phyloP scores from a whole-genome alignment of 495 filamentous ascomycete species.

The Endocarpon pusillum region DNA sequence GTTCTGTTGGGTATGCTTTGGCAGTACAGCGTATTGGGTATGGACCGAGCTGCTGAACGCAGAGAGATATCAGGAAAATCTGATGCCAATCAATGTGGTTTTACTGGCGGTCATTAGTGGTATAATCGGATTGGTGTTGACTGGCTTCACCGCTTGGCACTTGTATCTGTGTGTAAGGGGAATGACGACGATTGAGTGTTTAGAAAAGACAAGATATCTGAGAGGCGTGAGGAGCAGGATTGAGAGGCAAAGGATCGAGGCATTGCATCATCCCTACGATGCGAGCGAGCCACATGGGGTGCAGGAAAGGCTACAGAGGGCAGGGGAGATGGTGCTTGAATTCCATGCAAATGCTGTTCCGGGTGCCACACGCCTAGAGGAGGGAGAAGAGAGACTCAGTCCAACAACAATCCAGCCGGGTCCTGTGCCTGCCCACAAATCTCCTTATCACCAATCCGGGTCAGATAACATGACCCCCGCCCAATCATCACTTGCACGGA shows the following conservation, averaged over 20 bases:
- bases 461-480: constrained; percentile 17
- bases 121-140: constrained; percentile 77
- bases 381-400: constrained; percentile 44
- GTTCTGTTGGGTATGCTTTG: constrained; percentile 72
- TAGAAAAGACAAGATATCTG: constrained; percentile 89
- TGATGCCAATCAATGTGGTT: constrained; percentile 83
- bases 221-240: constrained; percentile 55
- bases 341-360: constrained; percentile 74
- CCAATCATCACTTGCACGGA: constrained; percentile 32
- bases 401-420: constrained; percentile 15
- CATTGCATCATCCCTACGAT: constrained; percentile 15
- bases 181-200: constrained; percentile 83
- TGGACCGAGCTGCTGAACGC: constrained; percentile 60
- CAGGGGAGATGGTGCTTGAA: constrained; percentile 60
- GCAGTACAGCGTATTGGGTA: constrained; percentile 54
- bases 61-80: constrained; percentile 40
- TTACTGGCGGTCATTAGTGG: constrained; percentile 71
- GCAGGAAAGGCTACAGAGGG: constrained; percentile 38
- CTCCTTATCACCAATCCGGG: constrained; percentile 6
- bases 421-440: constrained; percentile 5
- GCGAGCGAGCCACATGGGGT: constrained; percentile 44
- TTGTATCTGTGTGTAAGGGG: constrained; percentile 59
- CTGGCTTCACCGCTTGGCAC: constrained; percentile 88
- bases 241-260: constrained; percentile 39
- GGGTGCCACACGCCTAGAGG: constrained; percentile 59